phyloP scores from a whole-genome alignment of 306 rosid genomes.

The Gleditsia sinensis region DNA sequence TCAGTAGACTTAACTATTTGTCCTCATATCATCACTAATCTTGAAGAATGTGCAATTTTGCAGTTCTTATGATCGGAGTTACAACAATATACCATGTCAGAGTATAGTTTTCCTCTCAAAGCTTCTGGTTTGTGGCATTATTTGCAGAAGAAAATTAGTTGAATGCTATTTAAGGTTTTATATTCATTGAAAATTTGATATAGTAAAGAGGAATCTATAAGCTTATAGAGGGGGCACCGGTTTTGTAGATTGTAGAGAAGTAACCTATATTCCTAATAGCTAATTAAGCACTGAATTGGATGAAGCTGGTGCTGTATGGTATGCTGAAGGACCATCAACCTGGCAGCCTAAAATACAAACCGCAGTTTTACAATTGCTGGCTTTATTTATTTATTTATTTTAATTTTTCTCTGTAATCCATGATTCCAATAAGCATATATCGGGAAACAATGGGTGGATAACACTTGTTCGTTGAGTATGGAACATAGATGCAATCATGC shows the following conservation, averaged over 20 bases:
- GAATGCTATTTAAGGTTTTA: slow-evolving; percentile 3
- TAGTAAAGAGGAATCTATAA: slow-evolving; percentile 20
- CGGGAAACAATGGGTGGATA: too few species aligned
- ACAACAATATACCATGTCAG: not conserved
- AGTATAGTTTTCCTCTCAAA: not conserved
- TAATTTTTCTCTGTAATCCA: too few species aligned
- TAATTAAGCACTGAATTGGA: too few species aligned
- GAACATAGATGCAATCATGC: too few species aligned
- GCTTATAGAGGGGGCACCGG: not conserved
- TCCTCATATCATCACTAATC: not conserved
- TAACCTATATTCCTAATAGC: not conserved
- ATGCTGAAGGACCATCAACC: too few species aligned
- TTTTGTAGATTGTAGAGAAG: slow-evolving; percentile 7
- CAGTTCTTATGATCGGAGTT: not conserved
- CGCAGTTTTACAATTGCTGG: too few species aligned
- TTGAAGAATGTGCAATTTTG: slow-evolving; percentile 14
- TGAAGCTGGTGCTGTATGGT: too few species aligned
- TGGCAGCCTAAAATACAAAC: too few species aligned
- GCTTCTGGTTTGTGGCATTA: slow-evolving; percentile 3
- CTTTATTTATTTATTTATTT: too few species aligned
- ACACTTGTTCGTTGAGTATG: too few species aligned
- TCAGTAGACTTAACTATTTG: not conserved
- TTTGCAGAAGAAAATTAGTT: slow-evolving; percentile 27
- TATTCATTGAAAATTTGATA: not conserved
- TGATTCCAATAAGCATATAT: too few species aligned